Evolutionary conservation across 1,284 basidiomycete genomes (phyloP), one percentile per base, ranked within the genome.

Genomic region (Heterobasidion occidentale): DNA sequence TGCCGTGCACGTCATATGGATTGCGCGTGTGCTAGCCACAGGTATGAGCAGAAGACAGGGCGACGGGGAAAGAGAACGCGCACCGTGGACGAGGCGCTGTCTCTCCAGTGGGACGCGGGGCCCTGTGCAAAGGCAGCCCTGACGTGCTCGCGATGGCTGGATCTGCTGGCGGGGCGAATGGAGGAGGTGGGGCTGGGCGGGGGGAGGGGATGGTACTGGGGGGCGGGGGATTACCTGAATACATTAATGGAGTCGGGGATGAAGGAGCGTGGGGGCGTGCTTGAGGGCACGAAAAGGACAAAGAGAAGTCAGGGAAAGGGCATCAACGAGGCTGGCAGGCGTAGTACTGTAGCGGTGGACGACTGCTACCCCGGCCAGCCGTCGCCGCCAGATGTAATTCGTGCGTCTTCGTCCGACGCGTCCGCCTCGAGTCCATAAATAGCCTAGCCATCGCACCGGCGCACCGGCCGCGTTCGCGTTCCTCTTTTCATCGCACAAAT

Each of bases 11-110:
- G 52, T 51, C 51, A 64, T 67, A 54, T 65, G 65, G 48, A 65
- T 47, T 47, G 11, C 77, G 79, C 4, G 75, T 76, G 20, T 75
- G 73, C 54, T 75, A 71, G 56, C 71, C 73, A 60, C 51, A 52
- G 54, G 56, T n/a, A 54, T 48, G 9, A 48, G 27, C 36, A 51
- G 12, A 50, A 3, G 46, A 20, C 11, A 7, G 12, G 46, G 46
- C 19, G 9, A 20, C 12, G 19, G 11, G 12, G 9, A 47, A 42
- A 42, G 12, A n/a, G 46, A 11, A 15, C 46, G 19, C n/a, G 27
- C 11, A 47, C 27, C 46, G 46, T 14, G 19, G 46, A 47, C 19
- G 17, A 17, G 46, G 2, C 12, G 46, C n/a, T 17, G 11, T 11
- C 9, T 11, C 19, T 47, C 46, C 46, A 17, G 2, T 15, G 9